phyloP scores from a whole-genome alignment of 106 monocot genomes.

The Dendrobium officinale region DNA sequence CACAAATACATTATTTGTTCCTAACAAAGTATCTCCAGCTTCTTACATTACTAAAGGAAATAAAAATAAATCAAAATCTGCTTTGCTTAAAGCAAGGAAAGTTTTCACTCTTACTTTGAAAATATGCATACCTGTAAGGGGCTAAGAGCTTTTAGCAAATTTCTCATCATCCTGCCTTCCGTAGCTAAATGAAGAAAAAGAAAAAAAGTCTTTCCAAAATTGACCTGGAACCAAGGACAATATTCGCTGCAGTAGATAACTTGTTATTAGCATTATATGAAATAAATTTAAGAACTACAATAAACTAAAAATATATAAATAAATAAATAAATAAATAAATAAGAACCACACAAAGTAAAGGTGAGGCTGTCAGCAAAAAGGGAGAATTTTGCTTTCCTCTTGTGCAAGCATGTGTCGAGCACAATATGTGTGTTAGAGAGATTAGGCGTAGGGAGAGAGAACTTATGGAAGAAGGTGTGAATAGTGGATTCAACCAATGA shows the following conservation, averaged over 20 bases:
- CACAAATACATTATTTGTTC: too few relatives aligned
- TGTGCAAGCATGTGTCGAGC: neutral
- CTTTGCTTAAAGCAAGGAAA: neutral
- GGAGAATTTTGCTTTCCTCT: neutral
- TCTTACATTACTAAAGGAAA: neutral
- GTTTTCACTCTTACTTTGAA: neutral
- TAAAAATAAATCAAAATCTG: conserved; percentile 3
- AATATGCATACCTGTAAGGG: conserved; percentile 39
- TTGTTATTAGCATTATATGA: conserved; percentile 3
- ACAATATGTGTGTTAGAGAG: too few relatives aligned
- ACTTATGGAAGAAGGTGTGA: neutral
- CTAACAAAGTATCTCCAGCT: neutral
- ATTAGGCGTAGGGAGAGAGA: neutral
- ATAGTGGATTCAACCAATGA: neutral
- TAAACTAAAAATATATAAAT: neutral
- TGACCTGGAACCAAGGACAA: conserved; percentile 32
- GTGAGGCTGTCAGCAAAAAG: neutral
- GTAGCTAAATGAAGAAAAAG: conserved; percentile 13
- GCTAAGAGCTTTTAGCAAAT: conserved; percentile 23
- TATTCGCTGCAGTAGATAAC: conserved; percentile 32
- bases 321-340: neutral
- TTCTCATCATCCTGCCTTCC: conserved; percentile 10
- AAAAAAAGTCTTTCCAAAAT: conserved; percentile 34
- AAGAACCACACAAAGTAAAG: neutral
- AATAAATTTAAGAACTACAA: neutral